phyloP scores from a whole-genome alignment of 192 early-diverging fungal genomes.

The Linnemannia schmuckeri region DNA sequence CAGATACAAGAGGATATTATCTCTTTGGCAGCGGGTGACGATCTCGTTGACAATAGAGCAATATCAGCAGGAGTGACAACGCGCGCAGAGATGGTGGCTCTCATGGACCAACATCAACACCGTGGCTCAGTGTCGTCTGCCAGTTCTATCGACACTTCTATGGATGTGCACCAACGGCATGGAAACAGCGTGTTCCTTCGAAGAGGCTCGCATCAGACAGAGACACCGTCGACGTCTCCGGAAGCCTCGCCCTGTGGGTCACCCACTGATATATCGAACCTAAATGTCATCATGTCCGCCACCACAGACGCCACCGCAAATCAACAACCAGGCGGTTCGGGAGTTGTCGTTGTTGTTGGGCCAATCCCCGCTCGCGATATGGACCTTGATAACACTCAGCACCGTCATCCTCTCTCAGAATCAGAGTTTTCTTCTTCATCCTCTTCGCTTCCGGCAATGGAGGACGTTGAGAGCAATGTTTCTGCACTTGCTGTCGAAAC shows the following conservation, averaged over 20 bases:
- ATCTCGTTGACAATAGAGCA: background rate
- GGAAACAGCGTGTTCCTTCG: background rate
- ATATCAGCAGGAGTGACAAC: background rate
- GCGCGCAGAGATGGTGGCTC: background rate
- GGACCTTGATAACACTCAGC: background rate
- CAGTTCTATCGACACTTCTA: constrained; percentile 26
- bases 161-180: background rate
- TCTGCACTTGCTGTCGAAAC: background rate
- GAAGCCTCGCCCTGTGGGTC: constrained; percentile 24
- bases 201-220: constrained; percentile 20
- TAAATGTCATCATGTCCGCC: background rate
- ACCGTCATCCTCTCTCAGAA: background rate
- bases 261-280: background rate
- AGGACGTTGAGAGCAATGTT: background rate
- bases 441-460: background rate
- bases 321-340: no score
- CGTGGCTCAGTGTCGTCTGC: constrained; percentile 43
- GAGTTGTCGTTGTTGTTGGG: no score
- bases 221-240: constrained; percentile 25
- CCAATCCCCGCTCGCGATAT: background rate
- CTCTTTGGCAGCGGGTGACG: background rate
- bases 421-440: background rate
- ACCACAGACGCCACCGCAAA: no score
- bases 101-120: constrained; percentile 15
- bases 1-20: constrained; percentile 27